Percentiles rank a stretch among this genome's conserved stretches.
Conservation (phyloP, 2,329 filamentous ascomycete genomes). For the Pyrenophora graminea region DNA sequence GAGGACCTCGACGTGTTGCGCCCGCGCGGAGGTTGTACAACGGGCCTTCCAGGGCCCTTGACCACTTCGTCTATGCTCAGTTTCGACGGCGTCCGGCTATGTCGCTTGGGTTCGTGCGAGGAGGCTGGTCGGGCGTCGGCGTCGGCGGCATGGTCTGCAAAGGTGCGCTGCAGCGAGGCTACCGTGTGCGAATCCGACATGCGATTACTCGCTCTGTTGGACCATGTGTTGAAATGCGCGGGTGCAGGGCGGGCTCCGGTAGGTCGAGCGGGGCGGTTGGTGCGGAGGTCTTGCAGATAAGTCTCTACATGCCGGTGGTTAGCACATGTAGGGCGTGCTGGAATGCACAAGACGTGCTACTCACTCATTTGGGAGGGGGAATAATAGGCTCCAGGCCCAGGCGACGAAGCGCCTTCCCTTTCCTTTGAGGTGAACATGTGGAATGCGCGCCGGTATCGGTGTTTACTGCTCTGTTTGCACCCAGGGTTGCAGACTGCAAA, state of each 20-base stretch:
- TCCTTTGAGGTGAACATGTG: constrained; percentile 41
- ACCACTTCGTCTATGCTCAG: constrained; percentile 37
- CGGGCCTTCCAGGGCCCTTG: constrained; percentile 33
- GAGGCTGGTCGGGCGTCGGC: constrained; percentile 25
- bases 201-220: constrained; percentile 32
- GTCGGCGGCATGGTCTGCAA: constrained; percentile 30
- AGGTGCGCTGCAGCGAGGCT: constrained; percentile 32
- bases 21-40: constrained; percentile 45
- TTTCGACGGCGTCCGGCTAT: constrained; percentile 36
- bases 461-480: constrained; percentile 24
- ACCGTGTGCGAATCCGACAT: constrained; percentile 32
- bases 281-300: constrained; percentile 73
- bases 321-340: constrained; percentile 9
- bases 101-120: constrained; percentile 31
- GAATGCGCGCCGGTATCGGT: constrained; percentile 13
- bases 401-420: constrained; percentile 43
- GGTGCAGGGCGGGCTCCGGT: constrained; percentile 72
- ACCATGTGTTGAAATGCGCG: constrained; percentile 50
- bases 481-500: neutral
- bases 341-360: constrained; percentile 18
- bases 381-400: constrained; percentile 44
- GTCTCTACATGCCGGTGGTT: constrained; percentile 56
- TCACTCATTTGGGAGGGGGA: constrained; percentile 47
- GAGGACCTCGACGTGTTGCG: constrained; percentile 49
- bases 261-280: constrained; percentile 68